Conservation (phyloP, 1,284 basidiomycete genomes). For the Rugosomyces carneus region DNA sequence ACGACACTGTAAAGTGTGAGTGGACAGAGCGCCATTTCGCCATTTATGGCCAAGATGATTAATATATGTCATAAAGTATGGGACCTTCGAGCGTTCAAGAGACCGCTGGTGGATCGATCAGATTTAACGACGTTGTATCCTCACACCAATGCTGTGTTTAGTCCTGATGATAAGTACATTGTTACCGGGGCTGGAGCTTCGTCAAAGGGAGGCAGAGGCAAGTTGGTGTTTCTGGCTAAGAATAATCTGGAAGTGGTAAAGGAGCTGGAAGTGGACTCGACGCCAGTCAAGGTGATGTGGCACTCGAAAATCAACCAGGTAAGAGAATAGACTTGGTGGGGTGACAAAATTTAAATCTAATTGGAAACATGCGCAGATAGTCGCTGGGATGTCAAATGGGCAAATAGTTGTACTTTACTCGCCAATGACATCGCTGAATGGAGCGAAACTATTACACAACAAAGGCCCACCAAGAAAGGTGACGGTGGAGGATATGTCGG, state of each 20-base stretch:
- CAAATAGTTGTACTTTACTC: conserved; percentile 88
- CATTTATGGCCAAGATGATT: conserved; percentile 19
- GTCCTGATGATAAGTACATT: conserved; percentile 83
- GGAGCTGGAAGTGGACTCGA: conserved; percentile 60
- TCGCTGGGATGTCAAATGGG: conserved; percentile 84
- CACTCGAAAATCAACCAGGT: conserved; percentile 98
- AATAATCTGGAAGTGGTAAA: conserved; percentile 64
- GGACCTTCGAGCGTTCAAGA: conserved; percentile 87
- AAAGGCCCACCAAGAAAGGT: conserved; percentile 67
- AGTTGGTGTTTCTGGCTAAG: conserved; percentile 68
- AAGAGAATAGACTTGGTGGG: conserved; percentile 22
- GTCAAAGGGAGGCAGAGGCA: conserved; percentile 61
- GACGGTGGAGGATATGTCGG: conserved; percentile 79
- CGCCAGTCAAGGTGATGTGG: conserved; percentile 87
- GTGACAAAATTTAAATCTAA: conserved; percentile 7
- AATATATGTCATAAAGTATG: conserved; percentile 59
- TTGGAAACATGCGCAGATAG: conserved; percentile 49
- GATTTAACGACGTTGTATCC: conserved; percentile 79
- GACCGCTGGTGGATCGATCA: conserved; percentile 65
- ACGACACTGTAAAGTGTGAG: conserved; percentile 92
- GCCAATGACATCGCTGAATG: conserved; percentile 80
- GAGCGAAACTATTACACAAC: conserved; percentile 83
- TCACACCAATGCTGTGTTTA: conserved; percentile 89
- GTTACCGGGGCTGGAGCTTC: conserved; percentile 75
- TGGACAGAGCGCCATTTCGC: conserved; percentile 1